A percentile compares a stretch with the other conserved stretches of the same genome.
Evolutionary conservation across 129 eudicot genomes (phyloP).

Genomic region (Pittosporum tobira): DNA sequence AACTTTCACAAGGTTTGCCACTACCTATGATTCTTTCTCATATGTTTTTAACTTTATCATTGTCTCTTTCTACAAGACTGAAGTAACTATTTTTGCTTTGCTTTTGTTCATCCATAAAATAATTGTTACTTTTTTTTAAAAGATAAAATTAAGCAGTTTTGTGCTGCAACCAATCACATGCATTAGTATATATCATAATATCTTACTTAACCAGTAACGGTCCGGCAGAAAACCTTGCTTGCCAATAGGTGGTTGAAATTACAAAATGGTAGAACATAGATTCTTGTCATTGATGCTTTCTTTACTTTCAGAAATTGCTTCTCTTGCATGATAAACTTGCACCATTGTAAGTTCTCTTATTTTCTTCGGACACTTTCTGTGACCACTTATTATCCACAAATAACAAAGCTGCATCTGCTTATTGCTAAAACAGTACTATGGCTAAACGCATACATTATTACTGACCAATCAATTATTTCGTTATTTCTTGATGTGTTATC

Average conservation of each 20-base stretch:
- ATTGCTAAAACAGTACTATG: not conserved
- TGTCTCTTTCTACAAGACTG: no score
- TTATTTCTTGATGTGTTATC: not conserved
- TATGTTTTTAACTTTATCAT: not conserved
- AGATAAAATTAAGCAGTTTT: no score
- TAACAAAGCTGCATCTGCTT: not conserved
- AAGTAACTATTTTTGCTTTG: no score
- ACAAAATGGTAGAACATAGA: no score
- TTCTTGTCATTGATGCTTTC: no score
- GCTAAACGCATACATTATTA: not conserved
- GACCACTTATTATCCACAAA: not conserved
- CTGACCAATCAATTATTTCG: not conserved
- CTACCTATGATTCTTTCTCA: not conserved
- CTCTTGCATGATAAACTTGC: not conserved
- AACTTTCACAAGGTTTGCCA: conserved; percentile 71
- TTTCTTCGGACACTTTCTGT: not conserved
- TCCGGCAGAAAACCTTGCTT: not conserved
- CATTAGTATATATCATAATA: no score
- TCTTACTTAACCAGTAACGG: no score
- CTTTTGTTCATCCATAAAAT: no score
- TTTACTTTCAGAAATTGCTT: not conserved
- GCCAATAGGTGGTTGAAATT: not conserved
- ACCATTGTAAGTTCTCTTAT: not conserved
- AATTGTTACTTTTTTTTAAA: no score
- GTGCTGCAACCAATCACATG: no score